These are phyloP conservation scores for Blastobotrys persicus DNA, from an alignment of 1,139 yeast species.

Conservation along the genomic window DNA sequence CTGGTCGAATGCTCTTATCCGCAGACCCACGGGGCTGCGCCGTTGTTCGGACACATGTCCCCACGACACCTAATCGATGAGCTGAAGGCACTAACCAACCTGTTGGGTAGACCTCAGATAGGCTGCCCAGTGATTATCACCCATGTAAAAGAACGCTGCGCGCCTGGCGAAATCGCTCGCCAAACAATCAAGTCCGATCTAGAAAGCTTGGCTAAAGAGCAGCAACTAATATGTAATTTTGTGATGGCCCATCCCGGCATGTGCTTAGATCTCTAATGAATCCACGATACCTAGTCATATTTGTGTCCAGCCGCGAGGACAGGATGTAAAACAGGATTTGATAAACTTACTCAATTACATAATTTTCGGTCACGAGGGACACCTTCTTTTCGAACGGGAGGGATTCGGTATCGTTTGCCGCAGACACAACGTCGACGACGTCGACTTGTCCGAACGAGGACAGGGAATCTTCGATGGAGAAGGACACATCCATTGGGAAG, in stretches of 20 bases:
- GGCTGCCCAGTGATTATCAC: slow-evolving; percentile 60
- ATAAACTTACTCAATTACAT: slow-evolving; percentile 45
- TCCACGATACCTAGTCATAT: background rate
- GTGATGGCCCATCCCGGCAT: slow-evolving; percentile 29
- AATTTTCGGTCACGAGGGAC: slow-evolving; percentile 61
- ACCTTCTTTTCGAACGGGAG: slow-evolving; percentile 73
- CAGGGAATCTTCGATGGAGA: slow-evolving; percentile 39
- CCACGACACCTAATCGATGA: slow-evolving; percentile 63
- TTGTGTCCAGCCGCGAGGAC: background rate
- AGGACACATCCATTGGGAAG: slow-evolving; percentile 79
- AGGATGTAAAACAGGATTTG: background rate
- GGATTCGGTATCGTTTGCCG: slow-evolving; percentile 43
- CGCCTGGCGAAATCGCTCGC: slow-evolving; percentile 16
- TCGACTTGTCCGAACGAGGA: slow-evolving; percentile 47
- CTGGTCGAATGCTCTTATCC: slow-evolving; percentile 75
- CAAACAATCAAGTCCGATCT: slow-evolving; percentile 25
- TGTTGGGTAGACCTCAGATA: slow-evolving; percentile 31
- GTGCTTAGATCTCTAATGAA: slow-evolving; percentile 14
- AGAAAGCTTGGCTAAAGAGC: slow-evolving; percentile 20
- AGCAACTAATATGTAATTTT: slow-evolving; percentile 26
- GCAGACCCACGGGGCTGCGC: slow-evolving; percentile 44
- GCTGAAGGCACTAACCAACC: slow-evolving; percentile 42
- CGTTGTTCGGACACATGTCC: slow-evolving; percentile 75
- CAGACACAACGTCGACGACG: slow-evolving; percentile 44
- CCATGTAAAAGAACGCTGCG: slow-evolving; percentile 61